A percentile compares a stretch with the other conserved stretches of the same genome.
These are phyloP conservation scores for Aspergillus sclerotialis DNA, from an alignment of 2,329 filamentous ascomycete genomes.

Conservation along the genomic window DNA sequence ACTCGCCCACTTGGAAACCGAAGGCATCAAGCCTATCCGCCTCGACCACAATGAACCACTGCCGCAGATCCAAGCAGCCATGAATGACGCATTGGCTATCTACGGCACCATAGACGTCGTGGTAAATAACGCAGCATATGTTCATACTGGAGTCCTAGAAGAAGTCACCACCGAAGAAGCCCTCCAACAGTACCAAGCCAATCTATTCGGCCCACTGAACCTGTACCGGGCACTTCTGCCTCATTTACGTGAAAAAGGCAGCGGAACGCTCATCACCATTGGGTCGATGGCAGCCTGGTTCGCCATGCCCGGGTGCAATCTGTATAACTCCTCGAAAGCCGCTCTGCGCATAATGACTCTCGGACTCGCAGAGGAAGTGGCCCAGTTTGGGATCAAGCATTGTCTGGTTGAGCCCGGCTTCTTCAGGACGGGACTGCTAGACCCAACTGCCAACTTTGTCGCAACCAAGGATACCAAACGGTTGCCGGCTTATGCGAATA, in stretches of 20 bases:
- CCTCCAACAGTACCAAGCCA: constrained; percentile 27
- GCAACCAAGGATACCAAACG: constrained; percentile 5
- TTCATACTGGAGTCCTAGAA: constrained; percentile 20
- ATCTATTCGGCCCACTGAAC: constrained; percentile 32
- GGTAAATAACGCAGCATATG: constrained; percentile 29
- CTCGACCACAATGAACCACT: constrained; percentile 3
- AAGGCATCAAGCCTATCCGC: constrained; percentile 1
- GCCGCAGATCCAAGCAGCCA: background rate
- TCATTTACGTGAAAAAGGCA: constrained; percentile 23
- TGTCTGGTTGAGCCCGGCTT: constrained; percentile 31
- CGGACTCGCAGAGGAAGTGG: constrained; percentile 22
- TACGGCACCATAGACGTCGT: constrained; percentile 14
- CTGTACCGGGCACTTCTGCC: constrained; percentile 31
- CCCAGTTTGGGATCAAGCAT: constrained; percentile 25
- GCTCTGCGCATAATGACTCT: constrained; percentile 4
- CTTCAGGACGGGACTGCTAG: constrained; percentile 27
- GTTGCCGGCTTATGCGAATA: constrained; percentile 17
- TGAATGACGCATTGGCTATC: background rate
- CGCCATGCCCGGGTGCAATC: constrained; percentile 15
- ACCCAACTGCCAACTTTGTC: constrained; percentile 7
- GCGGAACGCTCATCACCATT: constrained; percentile 31
- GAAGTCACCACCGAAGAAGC: constrained; percentile 19
- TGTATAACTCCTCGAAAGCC: constrained; percentile 32
- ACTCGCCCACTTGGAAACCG: background rate
- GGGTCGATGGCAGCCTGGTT: constrained; percentile 27